phyloP scores from a whole-genome alignment of 331 rosid species.

The Quercus tomentella region DNA sequence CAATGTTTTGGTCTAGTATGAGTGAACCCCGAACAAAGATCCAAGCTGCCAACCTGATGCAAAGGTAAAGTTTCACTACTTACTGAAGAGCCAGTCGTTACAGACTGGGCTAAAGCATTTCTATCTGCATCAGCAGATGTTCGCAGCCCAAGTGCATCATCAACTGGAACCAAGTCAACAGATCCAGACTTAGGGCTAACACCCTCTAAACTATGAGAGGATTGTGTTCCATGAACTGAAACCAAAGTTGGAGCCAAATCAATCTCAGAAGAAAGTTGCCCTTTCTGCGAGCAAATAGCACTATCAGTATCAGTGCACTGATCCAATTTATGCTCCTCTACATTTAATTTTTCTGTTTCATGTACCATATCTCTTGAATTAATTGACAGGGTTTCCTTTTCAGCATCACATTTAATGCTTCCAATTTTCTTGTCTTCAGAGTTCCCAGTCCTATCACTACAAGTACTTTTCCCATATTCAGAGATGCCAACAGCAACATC shows the following conservation, averaged over 20 bases:
- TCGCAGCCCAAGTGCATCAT: neutral
- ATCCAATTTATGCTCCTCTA: neutral
- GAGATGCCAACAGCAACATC: neutral
- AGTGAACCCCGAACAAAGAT: neutral
- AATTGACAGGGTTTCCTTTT: neutral
- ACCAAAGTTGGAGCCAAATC: neutral
- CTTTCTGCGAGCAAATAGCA: neutral
- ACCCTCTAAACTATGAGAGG: neutral
- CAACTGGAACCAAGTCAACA: neutral
- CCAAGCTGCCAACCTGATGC: neutral
- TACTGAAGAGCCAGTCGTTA: neutral
- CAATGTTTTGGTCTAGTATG: neutral
- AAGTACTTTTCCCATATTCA: neutral
- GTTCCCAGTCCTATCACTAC: neutral
- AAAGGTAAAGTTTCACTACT: neutral
- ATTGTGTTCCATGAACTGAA: neutral
- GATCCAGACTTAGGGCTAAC: neutral
- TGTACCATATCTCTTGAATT: neutral
- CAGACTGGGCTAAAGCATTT: neutral
- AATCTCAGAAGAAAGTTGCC: neutral
- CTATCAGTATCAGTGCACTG: neutral
- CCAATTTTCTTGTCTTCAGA: neutral
- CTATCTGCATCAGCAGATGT: neutral
- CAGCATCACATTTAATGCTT: neutral
- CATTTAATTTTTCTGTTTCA: neutral